A percentile compares a stretch with the other conserved stretches of the same genome.
Evolutionary conservation across 495 filamentous ascomycete species (phyloP).

Genomic region (Oleoguttula mirabilis): DNA sequence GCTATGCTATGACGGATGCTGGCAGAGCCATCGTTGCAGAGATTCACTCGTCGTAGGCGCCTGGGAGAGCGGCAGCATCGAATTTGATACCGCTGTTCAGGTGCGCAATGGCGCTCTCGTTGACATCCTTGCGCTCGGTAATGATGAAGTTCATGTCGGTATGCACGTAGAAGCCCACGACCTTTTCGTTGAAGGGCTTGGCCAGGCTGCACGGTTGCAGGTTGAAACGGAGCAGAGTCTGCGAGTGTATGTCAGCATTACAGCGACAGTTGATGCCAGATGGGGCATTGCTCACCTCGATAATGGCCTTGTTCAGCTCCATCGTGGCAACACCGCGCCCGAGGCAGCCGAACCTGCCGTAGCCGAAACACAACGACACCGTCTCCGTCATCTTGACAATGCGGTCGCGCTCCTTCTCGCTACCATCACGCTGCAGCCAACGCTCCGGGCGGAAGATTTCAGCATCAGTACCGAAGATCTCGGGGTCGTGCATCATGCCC

Average conservation of each 20-base stretch:
- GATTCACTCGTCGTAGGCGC: conserved; percentile 9
- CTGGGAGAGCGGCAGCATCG: conserved; percentile 9
- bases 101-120: background rate
- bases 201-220: conserved; percentile 21
- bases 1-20: too few relatives aligned
- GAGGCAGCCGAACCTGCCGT: conserved; percentile 22
- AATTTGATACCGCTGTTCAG: background rate
- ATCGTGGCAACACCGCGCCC: conserved; percentile 22
- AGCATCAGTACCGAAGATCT: conserved; percentile 21
- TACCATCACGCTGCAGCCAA: conserved; percentile 14
- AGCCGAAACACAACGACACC: conserved; percentile 21
- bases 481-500: conserved; percentile 20
- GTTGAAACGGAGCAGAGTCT: conserved; percentile 23
- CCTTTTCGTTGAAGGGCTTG: conserved; percentile 22
- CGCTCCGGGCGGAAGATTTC: conserved; percentile 23
- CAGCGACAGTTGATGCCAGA: background rate
- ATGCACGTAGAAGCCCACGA: conserved; percentile 23
- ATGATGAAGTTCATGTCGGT: conserved; percentile 22
- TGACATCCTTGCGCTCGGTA: conserved; percentile 10
- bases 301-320: conserved; percentile 24
- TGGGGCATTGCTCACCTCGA: conserved; percentile 12
- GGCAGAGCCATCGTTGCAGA: too few relatives aligned
- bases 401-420: conserved; percentile 10
- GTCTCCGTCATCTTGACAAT: conserved; percentile 21
- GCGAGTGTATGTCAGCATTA: background rate